Evolutionary conservation across 306 rosid species (phyloP).

Genomic region (Adenanthera pavonina): DNA sequence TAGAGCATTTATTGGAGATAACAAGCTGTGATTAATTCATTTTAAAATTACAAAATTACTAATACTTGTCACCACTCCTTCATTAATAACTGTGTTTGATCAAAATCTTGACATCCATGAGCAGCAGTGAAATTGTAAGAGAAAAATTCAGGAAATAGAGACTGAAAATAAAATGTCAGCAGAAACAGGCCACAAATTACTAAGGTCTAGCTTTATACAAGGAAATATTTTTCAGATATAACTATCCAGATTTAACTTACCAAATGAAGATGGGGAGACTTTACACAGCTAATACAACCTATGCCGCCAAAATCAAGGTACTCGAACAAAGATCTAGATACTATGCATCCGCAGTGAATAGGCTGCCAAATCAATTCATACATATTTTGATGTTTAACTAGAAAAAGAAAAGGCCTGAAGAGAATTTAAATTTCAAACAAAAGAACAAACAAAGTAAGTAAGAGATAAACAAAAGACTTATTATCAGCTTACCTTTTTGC

Average conservation of each 20-base stretch:
- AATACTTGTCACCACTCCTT: slow-evolving; percentile 8
- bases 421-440: background rate
- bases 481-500: slow-evolving; percentile 71
- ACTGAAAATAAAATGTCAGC: slow-evolving; percentile 16
- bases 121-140: slow-evolving; percentile 18
- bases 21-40: slow-evolving; percentile 1
- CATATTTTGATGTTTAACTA: slow-evolving; percentile 19
- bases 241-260: slow-evolving; percentile 56
- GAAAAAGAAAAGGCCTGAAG: slow-evolving; percentile 5
- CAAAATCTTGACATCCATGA: slow-evolving; percentile 9
- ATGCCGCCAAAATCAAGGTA: slow-evolving; percentile 84
- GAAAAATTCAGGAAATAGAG: slow-evolving; percentile 22
- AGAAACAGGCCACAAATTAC: slow-evolving; percentile 31
- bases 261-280: slow-evolving; percentile 53
- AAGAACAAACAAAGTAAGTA: background rate
- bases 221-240: background rate
- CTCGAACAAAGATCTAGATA: slow-evolving; percentile 69
- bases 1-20: slow-evolving; percentile 1
- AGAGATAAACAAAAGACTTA: background rate
- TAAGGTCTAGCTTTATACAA: background rate
- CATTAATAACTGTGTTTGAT: slow-evolving; percentile 7
- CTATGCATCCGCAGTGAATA: slow-evolving; percentile 86
- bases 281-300: slow-evolving; percentile 70
- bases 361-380: slow-evolving; percentile 60
- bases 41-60: background rate